Evolutionary conservation across 2,329 filamentous ascomycete genomes (phyloP), one percentile per base, ranked within the genome.

Genomic region (Ascochyta fabae): DNA sequence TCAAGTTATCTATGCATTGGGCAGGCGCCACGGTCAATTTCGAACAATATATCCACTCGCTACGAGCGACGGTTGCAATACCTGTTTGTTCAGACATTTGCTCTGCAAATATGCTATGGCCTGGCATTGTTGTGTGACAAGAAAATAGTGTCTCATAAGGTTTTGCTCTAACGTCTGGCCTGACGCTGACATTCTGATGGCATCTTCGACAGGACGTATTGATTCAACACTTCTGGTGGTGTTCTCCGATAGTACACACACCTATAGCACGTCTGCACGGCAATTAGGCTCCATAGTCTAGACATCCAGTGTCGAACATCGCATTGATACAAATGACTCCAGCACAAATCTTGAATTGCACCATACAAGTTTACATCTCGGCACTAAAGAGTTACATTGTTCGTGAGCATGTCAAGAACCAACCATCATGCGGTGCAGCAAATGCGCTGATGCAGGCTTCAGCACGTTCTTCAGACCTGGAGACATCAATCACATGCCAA

Each of bases 1-100:
- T 49, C 57, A 61, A 63, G 49, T 64, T 43, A 59, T 61, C 53
- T 56, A 61, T 59, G 68, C 67, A 69, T 71, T 67, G 67, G 67
- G 60, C 46, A 60, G 68, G 68, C 68, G 68, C 66, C 58, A 53
- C 54, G 56, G 66, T 52, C 46, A 55, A 56, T 41, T 45, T 61
- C 58, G 47, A 53, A 54, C 53, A 54, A 63, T 60, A 59, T 54
- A 64, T 56, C 45, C 52, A 42, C 35, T 53, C 49, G 34, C 50
- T 39, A 16, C 46, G 42, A 53, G 55, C 55, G 50, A 47, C 39
- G 16, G 33, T 35, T 24, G 26, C 39, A 47, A 43, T 26, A 39
- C 26, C 19, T 47, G 24, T 29, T 22, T n/a, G 16, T 27, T 29
- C 16, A 24, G 22, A 31, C 5, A 10, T 24, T 8, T 16, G 5